Evolutionary conservation across 1,284 basidiomycete genomes (phyloP).

Genomic region (Fomitopsis betulina): DNA sequence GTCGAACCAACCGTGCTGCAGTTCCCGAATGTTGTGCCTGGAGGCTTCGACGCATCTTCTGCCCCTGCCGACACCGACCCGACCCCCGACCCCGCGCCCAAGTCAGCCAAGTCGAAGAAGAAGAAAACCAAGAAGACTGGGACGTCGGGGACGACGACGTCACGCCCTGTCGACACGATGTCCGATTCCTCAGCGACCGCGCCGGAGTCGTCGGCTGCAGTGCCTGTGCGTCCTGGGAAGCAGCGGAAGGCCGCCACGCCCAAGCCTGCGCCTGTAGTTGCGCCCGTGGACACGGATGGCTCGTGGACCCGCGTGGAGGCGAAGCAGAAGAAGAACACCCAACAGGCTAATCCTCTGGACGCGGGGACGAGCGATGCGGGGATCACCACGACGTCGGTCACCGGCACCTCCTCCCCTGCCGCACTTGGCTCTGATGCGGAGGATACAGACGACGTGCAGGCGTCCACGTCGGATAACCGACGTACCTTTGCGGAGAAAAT

Average conservation of each 20-base stretch:
- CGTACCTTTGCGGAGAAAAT: constrained; percentile 55
- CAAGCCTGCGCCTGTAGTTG: constrained; percentile 10
- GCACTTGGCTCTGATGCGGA: constrained; percentile 41
- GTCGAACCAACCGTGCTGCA: constrained; percentile 28
- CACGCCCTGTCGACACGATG: constrained; percentile 18
- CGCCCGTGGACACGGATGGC: constrained; percentile 37
- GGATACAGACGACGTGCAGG: constrained; percentile 18
- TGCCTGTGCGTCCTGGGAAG: constrained; percentile 13
- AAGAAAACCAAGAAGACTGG: constrained; percentile 33
- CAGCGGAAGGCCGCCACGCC: constrained; percentile 19
- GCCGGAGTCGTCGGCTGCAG: constrained; percentile 21
- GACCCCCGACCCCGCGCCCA: constrained; percentile 14
- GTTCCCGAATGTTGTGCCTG: constrained; percentile 43
- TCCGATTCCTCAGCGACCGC: constrained; percentile 31
- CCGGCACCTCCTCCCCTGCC: constrained; percentile 49
- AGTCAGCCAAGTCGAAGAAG: constrained; percentile 40
- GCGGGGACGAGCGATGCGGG: constrained; percentile 48
- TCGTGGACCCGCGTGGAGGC: constrained; percentile 52
- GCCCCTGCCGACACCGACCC: constrained; percentile 10
- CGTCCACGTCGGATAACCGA: constrained; percentile 23
- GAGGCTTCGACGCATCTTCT: constrained; percentile 33
- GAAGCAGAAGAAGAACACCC: constrained; percentile 5
- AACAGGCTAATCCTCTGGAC: constrained; percentile 22
- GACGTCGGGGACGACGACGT: constrained; percentile 8
- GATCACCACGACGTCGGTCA: constrained; percentile 44